phyloP scores from a whole-genome alignment of 2,329 filamentous ascomycete species.

The Botrytis tulipae region DNA sequence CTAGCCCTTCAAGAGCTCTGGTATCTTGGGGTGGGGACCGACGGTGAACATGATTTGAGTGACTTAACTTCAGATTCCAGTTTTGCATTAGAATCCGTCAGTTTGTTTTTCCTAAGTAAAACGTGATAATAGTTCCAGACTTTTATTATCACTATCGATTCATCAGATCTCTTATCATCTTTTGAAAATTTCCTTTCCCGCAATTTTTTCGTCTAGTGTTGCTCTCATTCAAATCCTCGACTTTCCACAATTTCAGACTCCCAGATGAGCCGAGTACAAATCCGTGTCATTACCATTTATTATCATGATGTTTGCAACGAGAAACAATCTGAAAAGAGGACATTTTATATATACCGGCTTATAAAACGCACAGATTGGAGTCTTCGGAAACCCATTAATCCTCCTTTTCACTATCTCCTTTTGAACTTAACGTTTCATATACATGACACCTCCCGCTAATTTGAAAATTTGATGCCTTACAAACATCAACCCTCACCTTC shows the following conservation, averaged over 20 bases:
- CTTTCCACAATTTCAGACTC: not conserved
- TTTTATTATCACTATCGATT: not conserved
- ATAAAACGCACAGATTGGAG: not conserved
- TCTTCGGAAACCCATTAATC: not conserved
- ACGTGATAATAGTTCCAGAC: rapidly evolving
- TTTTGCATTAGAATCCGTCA: rapidly evolving
- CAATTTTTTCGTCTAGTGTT: rapidly evolving
- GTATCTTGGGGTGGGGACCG: not conserved
- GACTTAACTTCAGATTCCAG: rapidly evolving
- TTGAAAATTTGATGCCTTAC: rapidly evolving
- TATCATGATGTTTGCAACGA: not conserved
- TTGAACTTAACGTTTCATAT: not conserved
- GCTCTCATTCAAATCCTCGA: not conserved
- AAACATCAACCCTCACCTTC: not conserved
- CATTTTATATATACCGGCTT: not conserved
- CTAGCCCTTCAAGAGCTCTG: too few species aligned
- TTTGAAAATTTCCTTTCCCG: rapidly evolving
- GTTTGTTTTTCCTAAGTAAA: not conserved
- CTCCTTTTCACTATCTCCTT: not conserved
- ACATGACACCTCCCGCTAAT: not conserved
- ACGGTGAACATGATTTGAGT: not conserved
- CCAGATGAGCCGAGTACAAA: not conserved
- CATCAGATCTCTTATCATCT: not conserved
- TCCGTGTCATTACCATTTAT: not conserved
- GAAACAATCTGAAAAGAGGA: not conserved